phyloP scores from a whole-genome alignment of 2,329 filamentous ascomycete species.

The Colletotrichum lindemuthianum region DNA sequence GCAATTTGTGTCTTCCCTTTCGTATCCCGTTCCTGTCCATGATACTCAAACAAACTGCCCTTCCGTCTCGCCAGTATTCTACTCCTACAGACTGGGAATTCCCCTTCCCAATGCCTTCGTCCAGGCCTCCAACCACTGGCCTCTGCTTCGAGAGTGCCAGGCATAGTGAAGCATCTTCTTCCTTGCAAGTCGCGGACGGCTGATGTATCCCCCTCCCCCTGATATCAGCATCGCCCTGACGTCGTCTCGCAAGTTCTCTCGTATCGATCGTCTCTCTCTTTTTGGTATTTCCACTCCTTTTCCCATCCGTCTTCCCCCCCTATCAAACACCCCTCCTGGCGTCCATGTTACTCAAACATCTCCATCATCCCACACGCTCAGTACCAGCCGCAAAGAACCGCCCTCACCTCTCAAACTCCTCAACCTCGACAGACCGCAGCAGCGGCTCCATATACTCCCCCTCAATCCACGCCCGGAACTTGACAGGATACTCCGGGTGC shows the following conservation, averaged over 20 bases:
- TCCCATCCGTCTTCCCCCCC: no score
- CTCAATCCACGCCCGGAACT: slow-evolving; percentile 13
- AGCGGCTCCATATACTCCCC: background rate
- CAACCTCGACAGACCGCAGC: slow-evolving; percentile 22
- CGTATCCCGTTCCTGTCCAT: background rate
- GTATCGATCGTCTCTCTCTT: no score
- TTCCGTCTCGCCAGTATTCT: background rate
- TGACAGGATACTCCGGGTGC: slow-evolving; percentile 3
- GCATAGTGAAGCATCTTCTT: no score
- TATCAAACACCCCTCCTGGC: no score
- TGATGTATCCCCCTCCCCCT: no score
- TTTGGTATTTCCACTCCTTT: no score
- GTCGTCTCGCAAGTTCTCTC: no score
- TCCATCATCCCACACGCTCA: background rate
- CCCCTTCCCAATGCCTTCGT: background rate
- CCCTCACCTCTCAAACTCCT: slow-evolving; percentile 29
- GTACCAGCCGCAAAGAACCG: no score
- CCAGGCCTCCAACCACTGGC: background rate
- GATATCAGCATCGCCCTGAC: no score
- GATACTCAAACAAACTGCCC: slow-evolving; percentile 4
- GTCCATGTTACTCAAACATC: background rate
- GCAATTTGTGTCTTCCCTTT: background rate
- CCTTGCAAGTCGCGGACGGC: no score
- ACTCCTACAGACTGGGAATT: slow-evolving; percentile 3
- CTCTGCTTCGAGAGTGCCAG: background rate